Conservation (phyloP, 2,329 filamentous ascomycete genomes). For the Trichoderma polysporum region DNA sequence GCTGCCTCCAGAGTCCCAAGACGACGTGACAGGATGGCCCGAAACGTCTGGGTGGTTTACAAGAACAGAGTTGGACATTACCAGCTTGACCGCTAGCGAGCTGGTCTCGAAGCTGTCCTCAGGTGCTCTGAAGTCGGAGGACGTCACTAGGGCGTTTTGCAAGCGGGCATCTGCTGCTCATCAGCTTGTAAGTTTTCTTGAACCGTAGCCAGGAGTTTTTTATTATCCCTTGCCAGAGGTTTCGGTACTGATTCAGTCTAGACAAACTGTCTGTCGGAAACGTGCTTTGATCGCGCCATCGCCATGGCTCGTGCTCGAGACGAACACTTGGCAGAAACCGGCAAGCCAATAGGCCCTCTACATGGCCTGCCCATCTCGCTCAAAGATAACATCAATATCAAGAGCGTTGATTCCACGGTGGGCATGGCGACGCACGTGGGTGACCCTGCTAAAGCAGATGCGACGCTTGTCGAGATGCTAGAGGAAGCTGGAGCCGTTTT, state of each 20-base stretch:
- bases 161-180: constrained; percentile 56
- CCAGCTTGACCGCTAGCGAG: constrained; percentile 42
- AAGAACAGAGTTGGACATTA: constrained; percentile 46
- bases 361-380: constrained; percentile 65
- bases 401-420: constrained; percentile 59
- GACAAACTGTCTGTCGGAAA: constrained; percentile 54
- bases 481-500: constrained; percentile 51
- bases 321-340: constrained; percentile 46
- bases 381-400: constrained; percentile 69
- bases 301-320: constrained; percentile 49
- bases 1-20: constrained; percentile 52
- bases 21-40: constrained; percentile 59
- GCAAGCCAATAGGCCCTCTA: constrained; percentile 57
- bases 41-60: constrained; percentile 60
- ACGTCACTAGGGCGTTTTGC: constrained; percentile 52
- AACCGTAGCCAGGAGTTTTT: no score
- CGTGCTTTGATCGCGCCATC: constrained; percentile 55
- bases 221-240: not conserved
- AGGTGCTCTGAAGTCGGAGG: constrained; percentile 39
- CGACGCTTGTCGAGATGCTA: constrained; percentile 44
- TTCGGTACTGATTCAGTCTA: constrained; percentile 25
- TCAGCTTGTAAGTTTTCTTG: constrained; percentile 47
- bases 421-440: constrained; percentile 64
- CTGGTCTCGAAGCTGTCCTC: constrained; percentile 41
- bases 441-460: constrained; percentile 50